phyloP scores from a whole-genome alignment of 2,329 filamentous ascomycete genomes.

The Incumbomyces lentus region DNA sequence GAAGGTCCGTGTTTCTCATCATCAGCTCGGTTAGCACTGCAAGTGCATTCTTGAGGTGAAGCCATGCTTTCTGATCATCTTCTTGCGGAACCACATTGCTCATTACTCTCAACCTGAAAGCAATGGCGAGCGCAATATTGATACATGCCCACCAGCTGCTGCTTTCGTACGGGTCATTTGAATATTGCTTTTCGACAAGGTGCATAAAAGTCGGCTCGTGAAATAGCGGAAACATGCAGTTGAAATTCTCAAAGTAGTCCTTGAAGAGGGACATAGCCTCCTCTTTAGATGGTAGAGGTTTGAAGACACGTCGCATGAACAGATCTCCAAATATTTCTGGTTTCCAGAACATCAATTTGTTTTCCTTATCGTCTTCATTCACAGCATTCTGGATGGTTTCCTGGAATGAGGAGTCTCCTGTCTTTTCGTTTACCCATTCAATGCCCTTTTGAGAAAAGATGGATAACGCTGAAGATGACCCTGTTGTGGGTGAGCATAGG shows the following conservation, averaged over 20 bases:
- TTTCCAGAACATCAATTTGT: slow-evolving; percentile 96
- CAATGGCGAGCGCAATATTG: slow-evolving; percentile 87
- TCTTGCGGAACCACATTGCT: slow-evolving; percentile 83
- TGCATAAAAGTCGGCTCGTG: slow-evolving; percentile 99
- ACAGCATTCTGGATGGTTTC: slow-evolving; percentile 80
- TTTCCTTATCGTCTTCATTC: slow-evolving; percentile 62
- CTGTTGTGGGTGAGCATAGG: slow-evolving; percentile 35
- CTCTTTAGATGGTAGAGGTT: slow-evolving; percentile 70
- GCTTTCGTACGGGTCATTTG: slow-evolving; percentile 80
- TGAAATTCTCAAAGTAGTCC: slow-evolving; percentile 98
- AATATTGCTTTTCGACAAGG: slow-evolving; percentile 87
- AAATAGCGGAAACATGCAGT: slow-evolving; percentile 95
- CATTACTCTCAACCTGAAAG: slow-evolving; percentile 86
- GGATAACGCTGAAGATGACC: slow-evolving; percentile 93
- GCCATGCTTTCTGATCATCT: slow-evolving; percentile 91
- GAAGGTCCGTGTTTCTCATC: slow-evolving; percentile 88
- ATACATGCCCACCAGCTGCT: slow-evolving; percentile 98
- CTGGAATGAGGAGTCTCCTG: slow-evolving; percentile 89
- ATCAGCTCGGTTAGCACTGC: slow-evolving; percentile 84
- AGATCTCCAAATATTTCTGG: slow-evolving; percentile 93
- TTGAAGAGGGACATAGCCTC: slow-evolving; percentile 79
- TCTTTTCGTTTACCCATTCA: slow-evolving; percentile 96
- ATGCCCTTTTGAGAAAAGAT: slow-evolving; percentile 98
- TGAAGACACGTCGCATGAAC: slow-evolving; percentile 75
- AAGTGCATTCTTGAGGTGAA: slow-evolving; percentile 92